Evolutionary conservation across 805 yeast genomes (phyloP).

Genomic region (Yarrowia sp.): DNA sequence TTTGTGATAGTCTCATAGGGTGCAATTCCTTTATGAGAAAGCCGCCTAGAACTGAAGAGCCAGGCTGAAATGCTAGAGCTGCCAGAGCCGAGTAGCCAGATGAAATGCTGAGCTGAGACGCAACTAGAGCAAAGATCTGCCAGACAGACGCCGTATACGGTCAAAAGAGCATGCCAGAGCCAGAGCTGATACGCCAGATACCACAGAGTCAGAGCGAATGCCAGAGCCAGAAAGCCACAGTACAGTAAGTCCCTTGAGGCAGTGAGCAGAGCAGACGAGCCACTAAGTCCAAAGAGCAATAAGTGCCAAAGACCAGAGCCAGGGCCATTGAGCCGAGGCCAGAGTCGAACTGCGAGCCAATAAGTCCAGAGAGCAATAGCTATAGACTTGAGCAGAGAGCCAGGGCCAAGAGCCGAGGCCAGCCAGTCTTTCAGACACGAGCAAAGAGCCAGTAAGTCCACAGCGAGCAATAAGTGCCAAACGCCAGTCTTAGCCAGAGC

Average conservation of each 20-base stretch:
- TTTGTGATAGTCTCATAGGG: too few species aligned
- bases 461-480: background rate
- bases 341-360: background rate
- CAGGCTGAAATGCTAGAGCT: constrained; percentile 1
- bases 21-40: background rate
- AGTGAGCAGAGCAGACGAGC: background rate
- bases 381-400: background rate
- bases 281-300: background rate
- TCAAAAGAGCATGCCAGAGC: constrained; percentile 1
- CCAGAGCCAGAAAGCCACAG: background rate
- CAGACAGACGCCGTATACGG: background rate
- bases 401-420: background rate
- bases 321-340: background rate
- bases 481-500: too few species aligned
- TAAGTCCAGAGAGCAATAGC: background rate
- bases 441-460: background rate
- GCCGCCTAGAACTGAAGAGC: background rate
- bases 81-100: background rate
- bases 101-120: background rate
- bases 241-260: constrained; percentile 1
- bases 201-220: background rate
- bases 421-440: too few species aligned
- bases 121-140: constrained; percentile 8
- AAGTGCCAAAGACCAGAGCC: background rate
- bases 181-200: too few species aligned